These are phyloP conservation scores for Hyphopichia wangnamkhiaoensis DNA, from an alignment of 1,139 yeast genomes.

Conservation along the genomic window DNA sequence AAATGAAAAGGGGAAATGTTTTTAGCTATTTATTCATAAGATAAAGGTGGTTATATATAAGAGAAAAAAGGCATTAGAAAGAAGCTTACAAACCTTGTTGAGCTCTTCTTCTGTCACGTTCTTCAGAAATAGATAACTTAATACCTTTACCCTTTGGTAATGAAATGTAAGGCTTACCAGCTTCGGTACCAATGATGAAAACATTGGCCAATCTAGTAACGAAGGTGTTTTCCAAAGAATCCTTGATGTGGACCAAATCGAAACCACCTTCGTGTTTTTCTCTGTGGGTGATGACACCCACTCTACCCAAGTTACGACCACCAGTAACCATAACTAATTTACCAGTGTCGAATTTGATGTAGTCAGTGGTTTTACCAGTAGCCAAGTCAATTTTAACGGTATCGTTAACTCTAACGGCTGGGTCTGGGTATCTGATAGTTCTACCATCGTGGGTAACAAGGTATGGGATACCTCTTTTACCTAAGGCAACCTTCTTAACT, in stretches of 20 bases:
- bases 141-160: slow-evolving; percentile 99
- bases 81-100: slow-evolving; percentile 38
- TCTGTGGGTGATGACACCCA: slow-evolving; percentile 94
- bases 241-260: slow-evolving; percentile 97
- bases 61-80: too few relatives aligned
- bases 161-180: slow-evolving; percentile 87
- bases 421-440: slow-evolving; percentile 98
- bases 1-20: neutral
- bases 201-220: slow-evolving; percentile 94
- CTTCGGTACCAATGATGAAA: slow-evolving; percentile 85
- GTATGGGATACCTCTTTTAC: slow-evolving; percentile 95
- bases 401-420: slow-evolving; percentile 89
- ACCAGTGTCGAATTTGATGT: slow-evolving; percentile 90
- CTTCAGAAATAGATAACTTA: slow-evolving; percentile 90
- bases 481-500: slow-evolving; percentile 93
- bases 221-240: slow-evolving; percentile 89
- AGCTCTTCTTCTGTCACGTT: slow-evolving; percentile 93
- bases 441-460: slow-evolving; percentile 98
- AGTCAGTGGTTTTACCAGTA: slow-evolving; percentile 85
- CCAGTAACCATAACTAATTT: slow-evolving; percentile 93
- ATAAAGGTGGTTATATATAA: too few relatives aligned
- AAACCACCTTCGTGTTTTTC: slow-evolving; percentile 99
- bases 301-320: slow-evolving; percentile 99
- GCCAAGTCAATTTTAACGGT: slow-evolving; percentile 92
- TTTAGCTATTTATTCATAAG: neutral